Conservation (phyloP, 2,329 filamentous ascomycete genomes). For the Monilinia fructicola region DNA sequence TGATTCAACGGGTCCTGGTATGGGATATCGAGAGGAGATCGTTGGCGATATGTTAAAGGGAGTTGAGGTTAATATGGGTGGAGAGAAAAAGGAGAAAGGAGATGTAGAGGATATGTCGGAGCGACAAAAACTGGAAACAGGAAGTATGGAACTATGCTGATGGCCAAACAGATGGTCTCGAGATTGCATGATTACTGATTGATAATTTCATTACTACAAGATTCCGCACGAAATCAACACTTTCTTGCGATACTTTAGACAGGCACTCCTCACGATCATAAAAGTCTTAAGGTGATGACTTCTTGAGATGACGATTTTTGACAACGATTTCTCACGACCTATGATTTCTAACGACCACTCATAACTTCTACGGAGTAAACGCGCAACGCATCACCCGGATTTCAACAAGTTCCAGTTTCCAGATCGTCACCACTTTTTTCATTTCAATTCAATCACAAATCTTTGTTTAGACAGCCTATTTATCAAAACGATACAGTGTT, state of each 20-base stretch:
- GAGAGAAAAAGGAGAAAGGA: neutral
- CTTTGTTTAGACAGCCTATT: neutral
- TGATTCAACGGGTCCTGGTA: neutral
- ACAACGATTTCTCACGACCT: neutral
- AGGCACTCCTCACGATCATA: neutral
- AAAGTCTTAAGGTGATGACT: neutral
- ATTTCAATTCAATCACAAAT: neutral
- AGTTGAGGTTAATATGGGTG: neutral
- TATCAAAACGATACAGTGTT: neutral
- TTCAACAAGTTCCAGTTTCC: neutral
- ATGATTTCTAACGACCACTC: neutral
- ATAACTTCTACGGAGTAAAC: neutral
- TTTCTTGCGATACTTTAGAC: neutral
- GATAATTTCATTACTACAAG: neutral
- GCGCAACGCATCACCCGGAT: too few species aligned
- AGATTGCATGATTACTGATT: neutral
- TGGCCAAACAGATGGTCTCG: neutral
- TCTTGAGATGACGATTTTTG: neutral
- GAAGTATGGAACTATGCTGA: neutral
- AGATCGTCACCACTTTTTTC: neutral
- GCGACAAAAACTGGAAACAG: neutral
- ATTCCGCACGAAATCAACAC: neutral
- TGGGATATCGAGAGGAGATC: conserved; percentile 13
- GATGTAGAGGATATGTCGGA: neutral
- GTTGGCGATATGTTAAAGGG: neutral